These are phyloP conservation scores for Salix udensis DNA, from an alignment of 345 rosid genomes.

Conservation along the genomic window DNA sequence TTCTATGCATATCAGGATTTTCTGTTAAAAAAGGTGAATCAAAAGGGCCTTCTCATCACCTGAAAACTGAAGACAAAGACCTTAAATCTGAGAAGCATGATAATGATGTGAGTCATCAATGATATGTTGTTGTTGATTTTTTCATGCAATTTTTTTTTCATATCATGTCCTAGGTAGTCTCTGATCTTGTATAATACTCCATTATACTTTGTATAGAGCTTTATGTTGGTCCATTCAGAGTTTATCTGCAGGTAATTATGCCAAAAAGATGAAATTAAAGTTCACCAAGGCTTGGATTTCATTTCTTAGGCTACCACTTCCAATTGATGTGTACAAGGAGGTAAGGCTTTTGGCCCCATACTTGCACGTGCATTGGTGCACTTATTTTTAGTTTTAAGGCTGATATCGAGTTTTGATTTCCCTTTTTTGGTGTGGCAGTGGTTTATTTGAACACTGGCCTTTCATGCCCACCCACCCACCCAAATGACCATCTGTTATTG, in stretches of 20 bases:
- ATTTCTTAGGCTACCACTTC: constrained; percentile 83
- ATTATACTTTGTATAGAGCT: background rate
- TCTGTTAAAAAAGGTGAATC: constrained; percentile 16
- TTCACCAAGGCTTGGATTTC: constrained; percentile 91
- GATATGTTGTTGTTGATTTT: background rate
- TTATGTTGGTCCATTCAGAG: constrained; percentile 36
- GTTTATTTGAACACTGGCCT: too few relatives aligned
- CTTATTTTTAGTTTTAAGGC: too few relatives aligned
- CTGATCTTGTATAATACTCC: too few relatives aligned
- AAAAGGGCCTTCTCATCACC: constrained; percentile 12
- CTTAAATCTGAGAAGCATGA: constrained; percentile 32
- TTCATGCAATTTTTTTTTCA: background rate
- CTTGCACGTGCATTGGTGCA: too few relatives aligned
- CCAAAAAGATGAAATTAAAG: constrained; percentile 79
- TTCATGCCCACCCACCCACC: too few relatives aligned
- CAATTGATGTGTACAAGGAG: constrained; percentile 86
- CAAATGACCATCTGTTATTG: background rate
- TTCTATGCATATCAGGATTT: constrained; percentile 20
- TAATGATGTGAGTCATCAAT: constrained; percentile 40
- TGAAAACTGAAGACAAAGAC: constrained; percentile 34
- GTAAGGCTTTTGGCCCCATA: constrained; percentile 29
- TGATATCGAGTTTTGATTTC: too few relatives aligned
- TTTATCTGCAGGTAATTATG: constrained; percentile 48
- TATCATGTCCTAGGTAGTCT: too few relatives aligned
- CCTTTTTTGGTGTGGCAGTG: too few relatives aligned